Base-by-base conservation (phyloP, 2,329 filamentous ascomycete species). In the Penicillium sp. region DNA sequence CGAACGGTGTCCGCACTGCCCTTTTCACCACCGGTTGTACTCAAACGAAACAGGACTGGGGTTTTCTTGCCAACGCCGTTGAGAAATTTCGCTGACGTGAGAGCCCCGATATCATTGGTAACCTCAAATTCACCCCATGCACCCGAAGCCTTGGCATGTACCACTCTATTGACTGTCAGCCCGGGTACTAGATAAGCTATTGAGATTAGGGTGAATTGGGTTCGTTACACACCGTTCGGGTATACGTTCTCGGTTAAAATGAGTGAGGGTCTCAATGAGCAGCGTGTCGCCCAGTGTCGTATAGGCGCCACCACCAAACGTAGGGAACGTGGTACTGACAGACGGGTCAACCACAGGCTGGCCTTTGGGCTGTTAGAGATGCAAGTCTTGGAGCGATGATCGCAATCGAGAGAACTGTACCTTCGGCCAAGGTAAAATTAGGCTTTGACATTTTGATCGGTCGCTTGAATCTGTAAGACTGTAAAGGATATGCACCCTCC, bases 221-320 rank as follows among this genome's bases (percentile, higher is more conserved):
- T 18, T 14, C 21, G 3, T 14, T 8, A 18, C 47, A 29, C 21
- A 67, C 67, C 83, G 72, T 66, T 86, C 84, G 0, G 84, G 84
- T 16, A 87, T 87, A 21, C 84, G 73, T 68, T 87, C 83, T 6
- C 83, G 77, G 54, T 82, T 79, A 62, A 87, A 87, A 63, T 86
- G 83, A 2, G 84, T 79, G 0, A 87, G 70, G 1, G 81, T 79
- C 57, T 86, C 83, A 53, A 87, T 80, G n/a, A 87, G 65, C 48
- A 85, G 82, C n/a, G 82, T 84, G 61, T 85, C 82, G 55, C 81
- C 77, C 0, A 86, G 71, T 2, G 80, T 69, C 2, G 75, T 71
- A 4, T 81, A 69, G 8, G 78, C 77, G 16, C 68, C 63, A 18
- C 67, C 67, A 8, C 61, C 59, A 11, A 58, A 50, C 41, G 60